Base-by-base conservation (phyloP, 148 eudicot species). In the Cornus suecica region DNA sequence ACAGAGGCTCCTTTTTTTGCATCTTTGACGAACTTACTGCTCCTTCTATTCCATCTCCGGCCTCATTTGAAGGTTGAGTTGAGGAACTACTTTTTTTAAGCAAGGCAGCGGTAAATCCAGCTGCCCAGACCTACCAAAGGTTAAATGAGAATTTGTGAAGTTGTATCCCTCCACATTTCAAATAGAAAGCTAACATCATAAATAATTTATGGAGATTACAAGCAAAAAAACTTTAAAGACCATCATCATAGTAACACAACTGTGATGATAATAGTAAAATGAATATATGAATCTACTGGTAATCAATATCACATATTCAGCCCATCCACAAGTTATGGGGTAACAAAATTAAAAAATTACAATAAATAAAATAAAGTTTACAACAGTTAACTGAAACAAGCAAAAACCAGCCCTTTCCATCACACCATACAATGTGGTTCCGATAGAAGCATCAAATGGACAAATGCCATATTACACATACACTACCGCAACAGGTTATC, bases 41-140 rank as follows among this genome's bases (percentile, higher is more conserved):
- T 34, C 70, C 58, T 48, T 30, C 77, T 78, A 58, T 75, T 66
- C 66, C 76, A 78, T 83, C 78, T 29, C 73, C 83, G 58, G 79
- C 68, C 80, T 80, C 88, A 48, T 71, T 54, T 31, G 79, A 83
- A 34, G 89, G 74, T 74, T 78, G 54, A 45, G 81, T 75, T n/a
- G 81, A 80, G 75, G 91, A 85, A 77, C 88, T 88, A 72, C 88
- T 90, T 76, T 90, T 93, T 88, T 93, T 87, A 64, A 96, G 82
- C 87, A 96, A 58, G 48, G 99, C 99, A 76, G 97, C 85, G 70
- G 88, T 77, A 81, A 93, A 96, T 73, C 99, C 99, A 84, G 98
- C 97, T 45, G 99, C 94, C 97, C 98, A 96, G 45, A 96, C 95
- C 98, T 96, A 66, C 73, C 71, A 77, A 45, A 20, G 65, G 45